Evolutionary conservation across 495 filamentous ascomycete species (phyloP), one percentile per base, ranked within the genome.

Genomic region (Aspergillus panamensis): DNA sequence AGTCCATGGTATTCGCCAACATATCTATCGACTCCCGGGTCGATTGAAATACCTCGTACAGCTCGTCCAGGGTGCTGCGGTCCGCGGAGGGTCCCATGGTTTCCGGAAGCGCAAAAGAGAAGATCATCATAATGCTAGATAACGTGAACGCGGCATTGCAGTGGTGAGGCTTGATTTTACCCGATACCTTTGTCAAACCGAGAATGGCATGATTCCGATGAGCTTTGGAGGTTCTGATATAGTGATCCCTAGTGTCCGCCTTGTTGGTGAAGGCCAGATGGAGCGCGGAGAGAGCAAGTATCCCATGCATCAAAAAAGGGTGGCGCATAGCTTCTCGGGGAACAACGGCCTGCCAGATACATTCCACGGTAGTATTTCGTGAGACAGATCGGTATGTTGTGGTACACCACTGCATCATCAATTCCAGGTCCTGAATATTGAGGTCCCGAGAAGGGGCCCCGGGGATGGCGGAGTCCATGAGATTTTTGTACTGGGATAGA

Each of bases 401-500:
- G 8, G 72, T 78, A 40, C 71, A 76, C 69, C 74, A 80, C 35
- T 78, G 69, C 66, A 77, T 70, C 71, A 78, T 77, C 20, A 79
- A 61, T 49, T 79, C 76, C 35, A 77, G 63, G 37, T 80, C 77
- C 48, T 71, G 25, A 57, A 64, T 58, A 50, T 66, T 52, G 35
- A 64, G 50, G 13, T 64, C 59, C 13, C 47, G 44, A 8, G 54
- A 7, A 1, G 40, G 59, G 19, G 49, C 17, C 2, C 20, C n/a
- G 29, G 53, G 44, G 32, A 35, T 40, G 50, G 56, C 16, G 30
- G 52, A 42, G 2, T 58, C 57, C 57, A 60, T 62, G 21, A 60
- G 32, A 45, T 55, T 49, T 25, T 42, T 39, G 47, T 58, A 56
- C 31, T 62, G 51, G 10, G 58, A 47, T 31, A 51, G 21, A 10